Conservation (phyloP, 805 yeast genomes). For the Pichia paraexigua region DNA sequence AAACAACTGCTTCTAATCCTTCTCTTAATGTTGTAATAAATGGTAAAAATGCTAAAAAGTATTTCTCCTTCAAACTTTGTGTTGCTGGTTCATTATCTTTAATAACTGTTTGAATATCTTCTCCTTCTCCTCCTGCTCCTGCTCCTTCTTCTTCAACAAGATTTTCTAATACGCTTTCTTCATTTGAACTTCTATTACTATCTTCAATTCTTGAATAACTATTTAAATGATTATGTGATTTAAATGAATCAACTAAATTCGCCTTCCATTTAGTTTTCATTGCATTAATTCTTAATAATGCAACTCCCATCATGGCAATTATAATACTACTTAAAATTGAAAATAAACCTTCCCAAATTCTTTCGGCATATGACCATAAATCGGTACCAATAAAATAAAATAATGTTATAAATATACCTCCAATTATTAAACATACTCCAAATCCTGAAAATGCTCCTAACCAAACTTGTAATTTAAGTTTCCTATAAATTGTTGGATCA, state of each 20-base stretch:
- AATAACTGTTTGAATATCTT: background rate
- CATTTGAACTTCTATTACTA: conserved; percentile 21
- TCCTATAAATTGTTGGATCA: conserved; percentile 29
- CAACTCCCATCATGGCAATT: conserved; percentile 81
- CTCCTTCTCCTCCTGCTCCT: conserved; percentile 13
- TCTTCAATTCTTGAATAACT: background rate
- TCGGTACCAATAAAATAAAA: conserved; percentile 78
- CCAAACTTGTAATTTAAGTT: conserved; percentile 66
- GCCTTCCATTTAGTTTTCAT: conserved; percentile 76
- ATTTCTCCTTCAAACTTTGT: conserved; percentile 41
- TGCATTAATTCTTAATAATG: conserved; percentile 71
- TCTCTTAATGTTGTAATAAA: conserved; percentile 82
- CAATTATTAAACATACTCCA: conserved; percentile 59
- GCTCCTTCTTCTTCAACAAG: conserved; percentile 46
- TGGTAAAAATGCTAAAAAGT: conserved; percentile 69
- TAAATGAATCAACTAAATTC: conserved; percentile 32
- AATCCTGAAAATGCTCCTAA: conserved; percentile 72
- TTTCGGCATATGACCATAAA: conserved; percentile 80
- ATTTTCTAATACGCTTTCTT: too few species aligned
- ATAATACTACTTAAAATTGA: conserved; percentile 70
- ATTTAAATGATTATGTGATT: conserved; percentile 6
- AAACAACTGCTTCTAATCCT: conserved; percentile 87
- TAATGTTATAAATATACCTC: conserved; percentile 57
- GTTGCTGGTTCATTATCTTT: background rate
- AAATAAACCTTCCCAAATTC: conserved; percentile 82